Conservation (phyloP, 2,329 filamentous ascomycete genomes). For the Diaporthe vexans region DNA sequence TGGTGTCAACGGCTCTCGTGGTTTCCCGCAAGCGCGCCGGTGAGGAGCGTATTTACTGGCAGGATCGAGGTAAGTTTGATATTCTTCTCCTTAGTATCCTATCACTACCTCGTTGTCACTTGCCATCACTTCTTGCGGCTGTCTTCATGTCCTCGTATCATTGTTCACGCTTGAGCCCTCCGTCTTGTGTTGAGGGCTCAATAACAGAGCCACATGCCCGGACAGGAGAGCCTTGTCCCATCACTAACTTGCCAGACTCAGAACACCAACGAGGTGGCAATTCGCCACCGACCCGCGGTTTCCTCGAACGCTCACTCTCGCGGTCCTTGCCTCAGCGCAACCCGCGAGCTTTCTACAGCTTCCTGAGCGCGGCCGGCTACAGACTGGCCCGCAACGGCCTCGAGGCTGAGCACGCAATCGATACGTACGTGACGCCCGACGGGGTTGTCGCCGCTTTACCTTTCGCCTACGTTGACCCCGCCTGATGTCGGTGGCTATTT, state of each 20-base stretch:
- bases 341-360: background rate
- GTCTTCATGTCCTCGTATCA: background rate
- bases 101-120: background rate
- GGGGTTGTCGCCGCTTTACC: background rate
- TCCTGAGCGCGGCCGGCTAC: background rate
- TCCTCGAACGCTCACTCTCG: background rate
- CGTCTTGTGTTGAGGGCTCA: background rate
- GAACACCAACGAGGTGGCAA: background rate
- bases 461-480: background rate
- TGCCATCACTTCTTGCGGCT: background rate
- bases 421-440: background rate
- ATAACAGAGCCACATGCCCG: background rate
- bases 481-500: background rate
- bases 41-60: background rate
- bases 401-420: background rate
- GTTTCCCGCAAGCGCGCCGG: background rate
- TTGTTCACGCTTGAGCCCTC: no score
- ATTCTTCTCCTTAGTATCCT: background rate
- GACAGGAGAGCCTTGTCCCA: background rate
- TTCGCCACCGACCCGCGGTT: background rate
- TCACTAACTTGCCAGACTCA: background rate
- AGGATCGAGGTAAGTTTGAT: background rate
- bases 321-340: background rate
- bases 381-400: background rate
- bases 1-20: background rate